These are phyloP conservation scores for Yamagishiella unicocca DNA, from an alignment of 139 green algal genomes.

Conservation along the genomic window DNA sequence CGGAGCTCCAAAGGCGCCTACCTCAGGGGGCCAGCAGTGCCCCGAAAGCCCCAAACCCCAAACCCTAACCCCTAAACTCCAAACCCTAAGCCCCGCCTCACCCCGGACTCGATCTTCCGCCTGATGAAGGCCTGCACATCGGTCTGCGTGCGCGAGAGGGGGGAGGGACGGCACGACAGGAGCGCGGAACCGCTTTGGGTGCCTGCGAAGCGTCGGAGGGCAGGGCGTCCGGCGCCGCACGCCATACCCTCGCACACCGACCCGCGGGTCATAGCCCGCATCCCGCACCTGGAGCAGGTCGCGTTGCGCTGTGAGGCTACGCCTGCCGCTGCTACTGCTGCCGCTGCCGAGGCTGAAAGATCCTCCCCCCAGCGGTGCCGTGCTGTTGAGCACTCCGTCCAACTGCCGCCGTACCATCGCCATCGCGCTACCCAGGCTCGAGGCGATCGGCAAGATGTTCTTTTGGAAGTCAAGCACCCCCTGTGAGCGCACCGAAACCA, in stretches of 20 bases:
- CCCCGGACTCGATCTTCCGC: not conserved
- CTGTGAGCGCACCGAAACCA: too few species aligned
- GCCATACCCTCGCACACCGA: too few species aligned
- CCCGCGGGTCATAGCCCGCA: too few species aligned
- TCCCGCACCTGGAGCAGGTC: too few species aligned
- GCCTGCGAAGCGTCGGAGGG: too few species aligned
- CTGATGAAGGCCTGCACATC: not conserved
- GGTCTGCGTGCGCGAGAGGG: not conserved
- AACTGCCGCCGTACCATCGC: not conserved
- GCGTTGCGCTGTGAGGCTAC: too few species aligned
- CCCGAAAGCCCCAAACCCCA: too few species aligned
- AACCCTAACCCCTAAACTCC: not conserved
- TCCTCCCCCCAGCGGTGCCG: not conserved
- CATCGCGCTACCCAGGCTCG: not conserved
- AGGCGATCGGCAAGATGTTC: not conserved
- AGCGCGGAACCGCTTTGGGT: too few species aligned
- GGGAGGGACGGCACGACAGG: not conserved
- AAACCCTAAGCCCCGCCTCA: not conserved
- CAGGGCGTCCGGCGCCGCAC: too few species aligned
- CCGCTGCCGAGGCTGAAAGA: not conserved
- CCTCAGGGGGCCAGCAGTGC: too few species aligned
- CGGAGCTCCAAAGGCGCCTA: too few species aligned
- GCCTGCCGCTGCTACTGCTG: not conserved
- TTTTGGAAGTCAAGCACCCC: constrained; percentile 8
- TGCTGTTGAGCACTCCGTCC: not conserved